These are phyloP conservation scores for Protomyces arabidopsidicola DNA, from an alignment of 1,139 yeast genomes.

Conservation along the genomic window DNA sequence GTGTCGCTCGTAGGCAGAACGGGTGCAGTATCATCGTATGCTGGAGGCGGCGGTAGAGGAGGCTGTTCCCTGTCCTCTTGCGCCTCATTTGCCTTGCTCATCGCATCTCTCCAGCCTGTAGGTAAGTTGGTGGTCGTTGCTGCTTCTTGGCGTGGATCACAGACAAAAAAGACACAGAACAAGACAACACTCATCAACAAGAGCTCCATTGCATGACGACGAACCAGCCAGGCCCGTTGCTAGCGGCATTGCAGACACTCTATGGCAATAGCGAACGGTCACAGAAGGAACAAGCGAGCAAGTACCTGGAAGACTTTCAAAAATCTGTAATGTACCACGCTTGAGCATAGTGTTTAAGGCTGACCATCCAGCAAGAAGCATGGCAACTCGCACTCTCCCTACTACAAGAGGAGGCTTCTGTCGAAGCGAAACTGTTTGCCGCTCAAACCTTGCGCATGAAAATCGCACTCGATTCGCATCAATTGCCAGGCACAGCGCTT, in stretches of 20 bases:
- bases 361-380: conserved; percentile 39
- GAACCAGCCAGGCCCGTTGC: conserved; percentile 2
- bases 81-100: not conserved
- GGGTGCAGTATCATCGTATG: not conserved
- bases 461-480: conserved; percentile 75
- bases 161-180: not conserved
- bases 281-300: conserved; percentile 58
- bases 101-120: not conserved
- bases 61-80: not conserved
- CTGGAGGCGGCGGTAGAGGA: not conserved
- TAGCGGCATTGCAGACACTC: conserved; percentile 57
- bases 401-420: conserved; percentile 36
- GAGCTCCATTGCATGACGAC: not conserved
- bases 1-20: not conserved
- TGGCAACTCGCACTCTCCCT: conserved; percentile 43
- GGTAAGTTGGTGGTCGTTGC: not conserved
- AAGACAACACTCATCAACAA: not conserved
- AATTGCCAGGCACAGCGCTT: conserved; percentile 56
- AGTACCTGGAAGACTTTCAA: conserved; percentile 73
- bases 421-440: conserved; percentile 69
- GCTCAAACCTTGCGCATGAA: conserved; percentile 87
- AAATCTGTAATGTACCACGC: conserved; percentile 46
- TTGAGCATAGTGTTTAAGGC: conserved; percentile 31
- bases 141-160: not conserved
- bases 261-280: conserved; percentile 52